Percentiles rank a stretch among this genome's conserved stretches.
phyloP scores from a whole-genome alignment of 2,329 filamentous ascomycete genomes.

The Fusarium brevicatenulatum region DNA sequence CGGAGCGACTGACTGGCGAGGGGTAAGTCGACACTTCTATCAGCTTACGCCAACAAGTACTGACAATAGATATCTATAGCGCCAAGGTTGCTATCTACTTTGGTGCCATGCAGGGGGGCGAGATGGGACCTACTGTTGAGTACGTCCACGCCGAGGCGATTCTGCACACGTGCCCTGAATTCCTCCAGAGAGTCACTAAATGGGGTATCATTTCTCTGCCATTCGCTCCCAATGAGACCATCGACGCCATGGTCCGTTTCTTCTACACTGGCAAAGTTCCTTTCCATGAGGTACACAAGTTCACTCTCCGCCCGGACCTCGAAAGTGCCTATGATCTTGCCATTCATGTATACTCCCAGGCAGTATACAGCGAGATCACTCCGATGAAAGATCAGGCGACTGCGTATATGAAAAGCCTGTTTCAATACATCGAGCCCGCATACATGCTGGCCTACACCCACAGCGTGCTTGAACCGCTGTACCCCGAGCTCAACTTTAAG shows the following conservation, averaged over 20 bases:
- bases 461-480: not conserved
- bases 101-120: not conserved
- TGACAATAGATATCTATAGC: not conserved
- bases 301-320: not conserved
- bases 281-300: not conserved
- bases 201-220: not conserved
- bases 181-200: not conserved
- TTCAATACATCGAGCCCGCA: not conserved
- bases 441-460: not conserved
- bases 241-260: not conserved
- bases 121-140: not conserved
- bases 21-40: not conserved
- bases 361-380: accelerated
- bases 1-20: not conserved
- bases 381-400: not conserved
- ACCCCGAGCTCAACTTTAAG: not conserved
- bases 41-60: not conserved
- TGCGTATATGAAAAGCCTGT: not conserved
- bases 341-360: not conserved
- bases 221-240: not conserved
- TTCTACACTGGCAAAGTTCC: not conserved
- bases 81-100: not conserved
- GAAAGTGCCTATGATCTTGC: not conserved
- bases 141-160: not conserved
- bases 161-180: not conserved